Evolutionary conservation across 2,329 filamentous ascomycete genomes (phyloP).

Genomic region (Diaporthe batatas): DNA sequence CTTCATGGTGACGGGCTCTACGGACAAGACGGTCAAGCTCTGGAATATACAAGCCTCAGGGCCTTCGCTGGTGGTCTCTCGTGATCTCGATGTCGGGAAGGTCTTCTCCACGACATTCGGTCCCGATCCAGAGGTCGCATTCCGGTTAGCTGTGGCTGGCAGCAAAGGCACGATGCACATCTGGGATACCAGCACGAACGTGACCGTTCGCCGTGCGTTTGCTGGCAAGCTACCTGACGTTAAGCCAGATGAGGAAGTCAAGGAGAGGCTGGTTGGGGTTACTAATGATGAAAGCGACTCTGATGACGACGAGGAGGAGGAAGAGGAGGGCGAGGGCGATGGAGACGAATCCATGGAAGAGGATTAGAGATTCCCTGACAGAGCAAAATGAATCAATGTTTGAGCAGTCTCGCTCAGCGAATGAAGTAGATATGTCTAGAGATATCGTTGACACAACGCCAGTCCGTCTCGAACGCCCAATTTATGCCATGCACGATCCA

Average conservation of each 20-base stretch:
- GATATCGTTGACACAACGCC: slow-evolving; percentile 21
- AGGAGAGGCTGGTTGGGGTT: slow-evolving; percentile 84
- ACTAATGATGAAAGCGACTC: slow-evolving; percentile 76
- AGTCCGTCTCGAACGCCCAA: slow-evolving; percentile 21
- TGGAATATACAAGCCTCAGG: slow-evolving; percentile 90
- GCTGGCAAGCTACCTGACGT: slow-evolving; percentile 75
- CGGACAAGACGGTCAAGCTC: slow-evolving; percentile 94
- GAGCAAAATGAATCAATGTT: neutral
- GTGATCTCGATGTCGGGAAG: slow-evolving; percentile 93
- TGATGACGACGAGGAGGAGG: slow-evolving; percentile 71
- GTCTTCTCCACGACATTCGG: slow-evolving; percentile 93
- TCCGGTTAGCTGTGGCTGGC: slow-evolving; percentile 91
- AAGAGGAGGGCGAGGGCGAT: slow-evolving; percentile 54
- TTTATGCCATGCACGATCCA: slow-evolving; percentile 1
- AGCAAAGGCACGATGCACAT: slow-evolving; percentile 94
- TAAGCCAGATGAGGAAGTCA: slow-evolving; percentile 70
- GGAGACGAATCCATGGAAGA: slow-evolving; percentile 70
- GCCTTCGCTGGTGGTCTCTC: slow-evolving; percentile 89
- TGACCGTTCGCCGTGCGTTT: slow-evolving; percentile 86
- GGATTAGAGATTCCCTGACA: slow-evolving; percentile 53
- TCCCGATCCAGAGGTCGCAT: slow-evolving; percentile 90
- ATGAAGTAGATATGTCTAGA: slow-evolving; percentile 3
- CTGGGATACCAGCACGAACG: slow-evolving; percentile 97
- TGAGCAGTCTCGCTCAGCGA: slow-evolving; percentile 2
- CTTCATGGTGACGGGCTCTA: slow-evolving; percentile 92